phyloP scores from a whole-genome alignment of 345 rosid genomes.

The Eucalyptus curtisii region DNA sequence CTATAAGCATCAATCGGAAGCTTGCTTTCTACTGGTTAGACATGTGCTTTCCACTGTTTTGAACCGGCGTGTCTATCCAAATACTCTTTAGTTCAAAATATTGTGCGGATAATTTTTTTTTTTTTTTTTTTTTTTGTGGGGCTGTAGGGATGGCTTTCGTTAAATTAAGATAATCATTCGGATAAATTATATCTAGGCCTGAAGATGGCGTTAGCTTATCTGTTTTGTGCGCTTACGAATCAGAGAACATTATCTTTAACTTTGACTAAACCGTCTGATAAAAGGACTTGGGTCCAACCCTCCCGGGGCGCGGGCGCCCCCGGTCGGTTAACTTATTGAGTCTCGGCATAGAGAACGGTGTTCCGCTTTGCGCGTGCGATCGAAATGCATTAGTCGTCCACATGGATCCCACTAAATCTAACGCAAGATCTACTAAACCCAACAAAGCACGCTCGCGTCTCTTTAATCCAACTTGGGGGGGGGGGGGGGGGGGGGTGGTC shows the following conservation, averaged over 20 bases:
- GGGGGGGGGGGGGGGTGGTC: too few species aligned
- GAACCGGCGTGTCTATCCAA: too few species aligned
- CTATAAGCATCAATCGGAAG: fast-evolving
- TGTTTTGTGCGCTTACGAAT: neutral
- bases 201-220: neutral
- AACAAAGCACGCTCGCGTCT: neutral
- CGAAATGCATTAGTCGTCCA: neutral
- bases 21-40: too few species aligned
- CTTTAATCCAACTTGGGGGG: neutral
- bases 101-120: too few species aligned
- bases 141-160: neutral
- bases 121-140: too few species aligned
- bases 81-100: too few species aligned
- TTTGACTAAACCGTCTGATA: neutral
- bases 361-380: neutral
- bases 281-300: neutral
- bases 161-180: too few species aligned
- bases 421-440: neutral
- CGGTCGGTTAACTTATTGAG: neutral
- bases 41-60: too few species aligned
- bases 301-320: neutral
- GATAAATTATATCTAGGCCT: neutral
- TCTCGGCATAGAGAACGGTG: neutral
- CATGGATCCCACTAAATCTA: neutral
- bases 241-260: neutral